These are phyloP conservation scores for Chaetomium globosum DNA, from an alignment of 2,329 filamentous ascomycete species.

Conservation along the genomic window DNA sequence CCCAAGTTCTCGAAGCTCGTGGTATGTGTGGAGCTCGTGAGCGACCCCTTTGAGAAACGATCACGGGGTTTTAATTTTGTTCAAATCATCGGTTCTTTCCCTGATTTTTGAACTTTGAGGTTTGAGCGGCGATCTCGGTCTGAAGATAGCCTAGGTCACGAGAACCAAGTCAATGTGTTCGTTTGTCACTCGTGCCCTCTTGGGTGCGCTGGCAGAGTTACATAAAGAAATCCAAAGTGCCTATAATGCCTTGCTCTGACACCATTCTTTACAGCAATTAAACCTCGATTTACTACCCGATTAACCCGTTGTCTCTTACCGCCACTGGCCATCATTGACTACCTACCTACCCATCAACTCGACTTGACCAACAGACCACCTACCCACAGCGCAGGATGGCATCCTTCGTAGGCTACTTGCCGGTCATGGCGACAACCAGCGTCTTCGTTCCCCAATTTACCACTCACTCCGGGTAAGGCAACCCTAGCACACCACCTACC, in stretches of 20 bases:
- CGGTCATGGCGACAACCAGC: neutral
- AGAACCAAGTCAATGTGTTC: neutral
- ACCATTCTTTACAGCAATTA: neutral
- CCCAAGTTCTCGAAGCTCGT: neutral
- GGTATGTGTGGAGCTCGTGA: neutral
- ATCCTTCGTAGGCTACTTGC: slow-evolving; percentile 18
- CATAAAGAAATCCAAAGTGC: slow-evolving; percentile 2
- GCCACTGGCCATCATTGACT: neutral
- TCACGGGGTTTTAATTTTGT: neutral
- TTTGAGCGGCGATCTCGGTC: neutral
- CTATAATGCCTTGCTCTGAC: neutral
- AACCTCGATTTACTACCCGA: neutral
- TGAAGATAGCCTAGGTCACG: neutral
- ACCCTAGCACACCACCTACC: neutral
- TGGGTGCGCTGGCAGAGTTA: neutral
- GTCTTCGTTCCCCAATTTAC: slow-evolving; percentile 23
- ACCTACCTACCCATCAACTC: neutral
- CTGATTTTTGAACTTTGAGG: neutral
- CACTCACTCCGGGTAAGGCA: slow-evolving; percentile 23
- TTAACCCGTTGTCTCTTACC: neutral
- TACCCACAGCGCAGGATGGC: neutral
- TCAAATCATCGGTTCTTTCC: neutral
- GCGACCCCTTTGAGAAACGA: neutral
- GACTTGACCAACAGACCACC: neutral
- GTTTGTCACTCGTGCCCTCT: neutral